Evolutionary conservation across 805 yeast genomes (phyloP).

Genomic region (Pichia cabralensis): DNA sequence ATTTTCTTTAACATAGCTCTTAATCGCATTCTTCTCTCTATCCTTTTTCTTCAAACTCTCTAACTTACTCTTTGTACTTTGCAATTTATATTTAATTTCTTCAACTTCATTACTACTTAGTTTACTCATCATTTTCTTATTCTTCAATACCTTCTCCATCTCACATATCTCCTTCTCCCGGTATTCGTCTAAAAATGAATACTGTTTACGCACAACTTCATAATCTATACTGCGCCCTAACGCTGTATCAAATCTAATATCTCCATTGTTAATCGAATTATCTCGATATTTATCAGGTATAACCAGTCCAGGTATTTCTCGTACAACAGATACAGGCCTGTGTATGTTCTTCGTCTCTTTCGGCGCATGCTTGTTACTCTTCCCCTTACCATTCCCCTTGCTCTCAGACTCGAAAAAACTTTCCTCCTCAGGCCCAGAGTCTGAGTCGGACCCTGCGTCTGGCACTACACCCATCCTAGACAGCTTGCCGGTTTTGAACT

Average conservation of each 20-base stretch:
- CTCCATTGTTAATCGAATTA: constrained; percentile 23
- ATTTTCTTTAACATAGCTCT: constrained; percentile 41
- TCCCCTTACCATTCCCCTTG: constrained; percentile 23
- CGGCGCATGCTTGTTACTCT: constrained; percentile 84
- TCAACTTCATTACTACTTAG: constrained; percentile 37
- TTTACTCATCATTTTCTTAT: constrained; percentile 35
- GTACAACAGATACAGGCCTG: constrained; percentile 53
- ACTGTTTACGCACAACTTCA: constrained; percentile 58
- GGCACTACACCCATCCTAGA: too few species aligned
- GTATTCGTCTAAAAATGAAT: constrained; percentile 79
- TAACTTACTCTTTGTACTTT: constrained; percentile 56
- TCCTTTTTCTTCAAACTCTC: constrained; percentile 67
- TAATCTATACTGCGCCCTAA: constrained; percentile 69
- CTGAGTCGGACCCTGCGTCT: constrained; percentile 15
- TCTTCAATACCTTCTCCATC: constrained; percentile 46
- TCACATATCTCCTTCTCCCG: constrained; percentile 62
- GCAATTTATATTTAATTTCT: constrained; percentile 45
- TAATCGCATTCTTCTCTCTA: constrained; percentile 55
- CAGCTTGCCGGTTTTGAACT: too few species aligned
- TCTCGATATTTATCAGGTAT: constrained; percentile 19
- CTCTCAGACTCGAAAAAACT: constrained; percentile 33
- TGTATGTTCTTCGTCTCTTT: constrained; percentile 60
- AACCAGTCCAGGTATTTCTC: constrained; percentile 66
- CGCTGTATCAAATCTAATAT: constrained; percentile 86
- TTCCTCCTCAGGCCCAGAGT: constrained; percentile 14